Evolutionary conservation across 805 yeast species (phyloP).

Genomic region (Wickerhamomyces ciferrii): DNA sequence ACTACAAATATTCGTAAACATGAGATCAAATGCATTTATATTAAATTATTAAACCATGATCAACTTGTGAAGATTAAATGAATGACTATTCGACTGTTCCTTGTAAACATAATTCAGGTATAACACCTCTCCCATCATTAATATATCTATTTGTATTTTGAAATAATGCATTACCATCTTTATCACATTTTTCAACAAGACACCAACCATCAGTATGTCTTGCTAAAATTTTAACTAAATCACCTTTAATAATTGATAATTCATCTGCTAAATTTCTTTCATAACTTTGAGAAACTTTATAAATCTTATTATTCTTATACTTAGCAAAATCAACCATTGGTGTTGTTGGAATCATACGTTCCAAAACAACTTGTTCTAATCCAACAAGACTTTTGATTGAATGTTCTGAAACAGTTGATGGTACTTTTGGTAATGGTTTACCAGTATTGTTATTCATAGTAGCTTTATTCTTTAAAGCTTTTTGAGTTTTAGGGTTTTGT

Average conservation of each 20-base stretch:
- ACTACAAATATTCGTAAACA: too few relatives aligned
- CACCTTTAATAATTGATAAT: constrained; percentile 25
- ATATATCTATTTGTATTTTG: constrained; percentile 17
- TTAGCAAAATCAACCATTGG: constrained; percentile 10
- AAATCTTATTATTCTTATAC: constrained; percentile 8
- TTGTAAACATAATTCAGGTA: constrained; percentile 31
- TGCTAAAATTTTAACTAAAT: constrained; percentile 28
- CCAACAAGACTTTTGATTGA: constrained; percentile 9
- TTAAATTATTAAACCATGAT: too few relatives aligned
- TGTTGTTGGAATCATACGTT: constrained; percentile 15
- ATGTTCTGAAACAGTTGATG: constrained; percentile 2
- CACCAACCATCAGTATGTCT: constrained; percentile 42
- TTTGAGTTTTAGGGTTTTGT: constrained; percentile 1
- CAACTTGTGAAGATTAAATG: background rate
- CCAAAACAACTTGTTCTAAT: constrained; percentile 12
- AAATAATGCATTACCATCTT: constrained; percentile 14
- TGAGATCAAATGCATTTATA: too few relatives aligned
- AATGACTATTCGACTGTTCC: background rate
- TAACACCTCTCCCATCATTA: constrained; percentile 33
- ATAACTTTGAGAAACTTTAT: constrained; percentile 21
- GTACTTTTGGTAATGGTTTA: constrained; percentile 19
- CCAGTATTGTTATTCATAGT: too few relatives aligned
- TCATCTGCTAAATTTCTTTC: constrained; percentile 31
- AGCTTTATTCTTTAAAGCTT: background rate
- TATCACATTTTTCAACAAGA: constrained; percentile 29